Base-by-base conservation (phyloP, 495 filamentous ascomycete species). In the Talaromyces adpressus region DNA sequence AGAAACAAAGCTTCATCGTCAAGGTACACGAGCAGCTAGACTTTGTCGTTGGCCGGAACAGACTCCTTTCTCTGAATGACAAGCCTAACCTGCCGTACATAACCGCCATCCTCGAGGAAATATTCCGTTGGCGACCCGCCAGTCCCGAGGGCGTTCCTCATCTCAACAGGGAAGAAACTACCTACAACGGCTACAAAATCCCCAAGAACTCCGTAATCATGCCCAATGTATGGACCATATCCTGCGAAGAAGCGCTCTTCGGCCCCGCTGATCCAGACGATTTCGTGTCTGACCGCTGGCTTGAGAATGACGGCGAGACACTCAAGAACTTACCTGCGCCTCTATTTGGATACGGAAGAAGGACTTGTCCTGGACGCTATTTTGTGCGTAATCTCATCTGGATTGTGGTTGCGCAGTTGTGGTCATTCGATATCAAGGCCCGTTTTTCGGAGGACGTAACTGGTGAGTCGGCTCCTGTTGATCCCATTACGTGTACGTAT, bases 71-170 rank as follows among this genome's bases (percentile, higher is more conserved):
- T 1, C 52, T 41, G 20, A 75, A 81, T 29, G 82, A 85, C 65
- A 61, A 77, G 11, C 64, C 68, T 4, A 72, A 71, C 4, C 68
- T 86, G 0, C 72, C 79, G 11, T 83, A 80, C 27, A 63, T 81
- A 1, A 64, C 71, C 27, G 81, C 82, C 12, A 72, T 84, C 9
- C 72, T 82, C 8, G 77, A 80, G 11, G 83, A 86, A 63, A 73
- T 78, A 0, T 69, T 85, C 18, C 76, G 83, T 0, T 84, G 81
- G 82, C 74, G 81, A 12, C 81, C 81, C 1, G 72, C 80, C 1
- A 71, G 75, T 4, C 69, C 81, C 57, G 79, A 62, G 68, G 76
- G 70, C 57, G 45, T 68, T 18, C 63, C 64, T 20, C 66, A 67
- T 62, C 9, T 32, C 49, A 63, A 54, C 53, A 59, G 29, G 5